These are phyloP conservation scores for Fusarium globosum DNA, from an alignment of 2,329 filamentous ascomycete species.

Conservation along the genomic window DNA sequence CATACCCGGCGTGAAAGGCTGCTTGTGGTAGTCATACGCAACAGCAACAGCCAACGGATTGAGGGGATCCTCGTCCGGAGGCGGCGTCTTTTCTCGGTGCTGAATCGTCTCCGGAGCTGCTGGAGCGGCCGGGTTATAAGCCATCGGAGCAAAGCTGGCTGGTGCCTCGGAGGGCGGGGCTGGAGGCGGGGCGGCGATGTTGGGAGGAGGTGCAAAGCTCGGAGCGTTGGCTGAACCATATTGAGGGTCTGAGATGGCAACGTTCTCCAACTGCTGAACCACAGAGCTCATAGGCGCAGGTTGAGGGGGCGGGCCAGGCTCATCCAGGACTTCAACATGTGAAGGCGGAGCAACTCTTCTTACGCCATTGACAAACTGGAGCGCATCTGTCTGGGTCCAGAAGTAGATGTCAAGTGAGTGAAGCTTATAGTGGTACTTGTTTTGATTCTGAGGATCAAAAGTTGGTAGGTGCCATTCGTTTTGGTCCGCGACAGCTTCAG, in stretches of 20 bases:
- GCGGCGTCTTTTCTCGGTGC: conserved; percentile 83
- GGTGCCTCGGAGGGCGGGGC: conserved; percentile 32
- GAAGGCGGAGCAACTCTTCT: conserved; percentile 70
- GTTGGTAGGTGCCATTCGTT: conserved; percentile 81
- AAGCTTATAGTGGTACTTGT: conserved; percentile 82
- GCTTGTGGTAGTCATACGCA: conserved; percentile 64
- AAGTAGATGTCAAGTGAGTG: conserved; percentile 83
- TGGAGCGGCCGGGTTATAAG: conserved; percentile 84
- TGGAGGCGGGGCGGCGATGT: conserved; percentile 35
- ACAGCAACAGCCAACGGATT: conserved; percentile 70
- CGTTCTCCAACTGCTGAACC: conserved; percentile 78
- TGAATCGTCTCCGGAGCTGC: conserved; percentile 77
- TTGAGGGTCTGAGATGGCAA: conserved; percentile 71
- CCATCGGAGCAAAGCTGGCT: conserved; percentile 69
- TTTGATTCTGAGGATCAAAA: conserved; percentile 77
- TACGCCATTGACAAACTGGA: conserved; percentile 75
- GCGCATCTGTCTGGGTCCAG: conserved; percentile 78
- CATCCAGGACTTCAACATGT: conserved; percentile 73
- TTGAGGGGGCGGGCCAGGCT: conserved; percentile 64
- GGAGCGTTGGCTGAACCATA: conserved; percentile 49
- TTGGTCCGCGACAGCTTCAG: conserved; percentile 60
- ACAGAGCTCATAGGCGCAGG: conserved; percentile 71
- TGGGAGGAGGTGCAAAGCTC: conserved; percentile 40
- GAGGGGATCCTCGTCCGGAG: conserved; percentile 71
- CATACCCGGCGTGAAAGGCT: conserved; percentile 65